Conservation (phyloP, 345 rosid species). For the Aegle marmelos region DNA sequence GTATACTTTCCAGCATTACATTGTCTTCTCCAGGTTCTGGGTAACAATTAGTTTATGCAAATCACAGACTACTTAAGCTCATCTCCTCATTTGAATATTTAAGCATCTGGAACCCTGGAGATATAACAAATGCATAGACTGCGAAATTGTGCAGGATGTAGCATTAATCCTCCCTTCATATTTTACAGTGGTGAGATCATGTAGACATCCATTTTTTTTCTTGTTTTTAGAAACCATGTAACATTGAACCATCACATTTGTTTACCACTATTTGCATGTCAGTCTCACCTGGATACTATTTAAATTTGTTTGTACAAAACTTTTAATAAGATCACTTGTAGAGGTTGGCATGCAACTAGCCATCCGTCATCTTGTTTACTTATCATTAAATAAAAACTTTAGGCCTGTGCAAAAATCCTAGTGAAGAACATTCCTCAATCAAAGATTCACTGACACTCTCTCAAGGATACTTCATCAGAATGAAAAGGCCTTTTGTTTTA, state of each 20-base stretch:
- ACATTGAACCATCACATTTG: background rate
- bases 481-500: no score
- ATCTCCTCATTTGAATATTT: conserved; percentile 4
- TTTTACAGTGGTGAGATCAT: background rate
- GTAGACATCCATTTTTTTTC: background rate
- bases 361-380: background rate
- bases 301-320: background rate
- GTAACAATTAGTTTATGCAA: background rate
- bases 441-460: background rate
- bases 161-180: background rate
- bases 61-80: background rate
- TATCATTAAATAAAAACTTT: no score
- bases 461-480: background rate
- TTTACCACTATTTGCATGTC: background rate
- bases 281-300: background rate
- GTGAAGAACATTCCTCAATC: background rate
- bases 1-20: conserved; percentile 9
- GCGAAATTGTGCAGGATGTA: background rate
- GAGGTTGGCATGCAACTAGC: background rate
- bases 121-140: background rate
- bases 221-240: background rate
- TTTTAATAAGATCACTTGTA: background rate
- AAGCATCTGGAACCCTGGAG: background rate
- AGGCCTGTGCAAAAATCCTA: background rate
- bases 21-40: conserved; percentile 13